These are phyloP conservation scores for Canavalia gladiata DNA, from an alignment of 306 rosid species.

Conservation along the genomic window DNA sequence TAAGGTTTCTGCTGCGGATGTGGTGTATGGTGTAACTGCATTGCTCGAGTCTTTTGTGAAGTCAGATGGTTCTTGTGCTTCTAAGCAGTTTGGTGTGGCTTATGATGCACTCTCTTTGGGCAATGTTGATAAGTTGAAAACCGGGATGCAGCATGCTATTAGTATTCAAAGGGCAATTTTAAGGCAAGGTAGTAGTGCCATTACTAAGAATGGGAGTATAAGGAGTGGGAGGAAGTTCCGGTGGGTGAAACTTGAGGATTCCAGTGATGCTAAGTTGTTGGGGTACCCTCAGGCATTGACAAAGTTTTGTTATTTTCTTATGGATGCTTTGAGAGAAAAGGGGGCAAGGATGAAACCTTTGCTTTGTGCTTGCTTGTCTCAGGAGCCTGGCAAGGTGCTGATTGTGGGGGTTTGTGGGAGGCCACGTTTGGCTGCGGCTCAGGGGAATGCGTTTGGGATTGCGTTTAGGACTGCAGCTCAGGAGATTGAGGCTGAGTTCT, in stretches of 20 bases:
- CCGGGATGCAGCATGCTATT: conserved; percentile 92
- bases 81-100: conserved; percentile 86
- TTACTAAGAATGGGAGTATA: conserved; percentile 80
- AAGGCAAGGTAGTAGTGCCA: conserved; percentile 90
- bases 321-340: conserved; percentile 94
- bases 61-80: conserved; percentile 84
- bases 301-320: conserved; percentile 85
- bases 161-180: conserved; percentile 87
- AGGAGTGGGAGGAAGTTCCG: conserved; percentile 93
- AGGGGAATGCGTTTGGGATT: conserved; percentile 88
- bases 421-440: conserved; percentile 90
- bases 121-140: conserved; percentile 79
- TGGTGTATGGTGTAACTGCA: conserved; percentile 96
- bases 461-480: conserved; percentile 85
- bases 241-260: conserved; percentile 95
- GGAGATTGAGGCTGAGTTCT: conserved; percentile 79
- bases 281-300: conserved; percentile 97
- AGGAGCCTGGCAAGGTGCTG: conserved; percentile 79
- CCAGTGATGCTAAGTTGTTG: conserved; percentile 67
- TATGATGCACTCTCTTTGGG: conserved; percentile 81
- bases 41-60: conserved; percentile 85
- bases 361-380: conserved; percentile 91
- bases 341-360: conserved; percentile 97
- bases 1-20: conserved; percentile 95
- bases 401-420: conserved; percentile 95